Base-by-base conservation (phyloP, 345 rosid genomes). In the Euphorbia tirucalli region DNA sequence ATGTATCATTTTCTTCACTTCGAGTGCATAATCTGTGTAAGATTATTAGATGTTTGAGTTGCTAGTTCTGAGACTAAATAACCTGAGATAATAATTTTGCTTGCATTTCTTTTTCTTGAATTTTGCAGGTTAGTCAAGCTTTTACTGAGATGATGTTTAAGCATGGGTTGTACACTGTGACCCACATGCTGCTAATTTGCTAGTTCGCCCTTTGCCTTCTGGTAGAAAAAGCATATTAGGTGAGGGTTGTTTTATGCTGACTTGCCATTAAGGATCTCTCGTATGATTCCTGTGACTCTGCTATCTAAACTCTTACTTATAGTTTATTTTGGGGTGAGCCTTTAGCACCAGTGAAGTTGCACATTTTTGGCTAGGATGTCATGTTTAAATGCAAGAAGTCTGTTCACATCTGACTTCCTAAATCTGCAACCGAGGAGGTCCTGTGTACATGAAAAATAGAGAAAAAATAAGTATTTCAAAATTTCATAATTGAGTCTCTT, bases 101-200 rank as follows among this genome's bases (percentile, higher is more conserved):
- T 59, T 60, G 66, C 54, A 37, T 46, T 62, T 60, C 32, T 54
- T 44, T 22, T 66, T 75, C 65, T 24, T 41, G n/a, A n/a, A 21
- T 61, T 52, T 44, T 81, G 74, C 87, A 94, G 98, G 92, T 92
- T 61, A 92, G 89, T 84, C 90, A 86, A 74, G 79, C 87, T 58
- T 94, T 94, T 85, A 92, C 96, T 60, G 97, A 94, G 80, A 94
- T 94, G 98, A 94, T 90, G 85, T 94, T 92, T 77, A 94, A 85
- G 79, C 97, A 94, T 76, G 98, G 97, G 18, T 94, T 77, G 96
- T 92, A 78, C 98, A 94, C 71, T 94, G 98, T 80, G 98, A 94
- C 41, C 98, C 98, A n/a, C 98, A 94, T 76, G 97, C 96, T 68
- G 96, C 98, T 61, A 94, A 94, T 80, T 74, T 94, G 85, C 82